Evolutionary conservation across 1,284 basidiomycete species (phyloP).

Genomic region (Papiliotrema fonsecae): DNA sequence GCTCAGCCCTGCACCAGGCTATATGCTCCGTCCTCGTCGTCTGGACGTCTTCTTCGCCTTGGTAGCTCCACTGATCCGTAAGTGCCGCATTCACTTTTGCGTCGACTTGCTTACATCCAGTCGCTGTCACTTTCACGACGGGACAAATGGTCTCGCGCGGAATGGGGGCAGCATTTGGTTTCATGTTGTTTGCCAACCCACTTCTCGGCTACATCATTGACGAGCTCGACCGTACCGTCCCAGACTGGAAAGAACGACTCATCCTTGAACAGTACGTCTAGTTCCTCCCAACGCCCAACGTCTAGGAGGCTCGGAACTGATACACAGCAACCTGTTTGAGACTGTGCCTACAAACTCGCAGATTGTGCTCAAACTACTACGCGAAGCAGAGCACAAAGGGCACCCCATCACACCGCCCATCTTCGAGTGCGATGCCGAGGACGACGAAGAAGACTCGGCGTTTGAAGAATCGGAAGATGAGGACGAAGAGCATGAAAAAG

Average conservation of each 20-base stretch:
- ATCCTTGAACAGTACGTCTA: slow-evolving; percentile 46
- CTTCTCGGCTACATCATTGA: slow-evolving; percentile 43
- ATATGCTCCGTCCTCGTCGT: slow-evolving; percentile 8
- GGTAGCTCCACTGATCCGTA: slow-evolving; percentile 18
- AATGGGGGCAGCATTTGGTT: slow-evolving; percentile 45
- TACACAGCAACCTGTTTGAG: slow-evolving; percentile 47
- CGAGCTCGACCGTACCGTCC: slow-evolving; percentile 46
- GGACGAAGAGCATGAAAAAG: slow-evolving; percentile 7
- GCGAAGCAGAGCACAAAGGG: slow-evolving; percentile 51
- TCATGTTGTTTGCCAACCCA: slow-evolving; percentile 52
- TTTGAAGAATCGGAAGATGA: slow-evolving; percentile 4
- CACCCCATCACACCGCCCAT: slow-evolving; percentile 52
- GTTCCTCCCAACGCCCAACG: too few relatives aligned
- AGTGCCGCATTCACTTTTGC: slow-evolving; percentile 1
- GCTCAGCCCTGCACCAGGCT: slow-evolving; percentile 17
- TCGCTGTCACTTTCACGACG: slow-evolving; percentile 44
- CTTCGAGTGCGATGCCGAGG: slow-evolving; percentile 8
- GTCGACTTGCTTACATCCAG: slow-evolving; percentile 2
- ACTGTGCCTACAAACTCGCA: slow-evolving; percentile 55
- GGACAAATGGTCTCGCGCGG: slow-evolving; percentile 47
- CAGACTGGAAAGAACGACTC: slow-evolving; percentile 49
- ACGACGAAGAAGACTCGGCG: slow-evolving; percentile 4
- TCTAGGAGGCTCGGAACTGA: neutral
- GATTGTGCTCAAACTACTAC: slow-evolving; percentile 52
- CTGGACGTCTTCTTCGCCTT: slow-evolving; percentile 14